Percentiles rank a stretch among this genome's conserved stretches.
Evolutionary conservation across 2,329 filamentous ascomycete species (phyloP).

Genomic region (Calonectria pauciramosa): DNA sequence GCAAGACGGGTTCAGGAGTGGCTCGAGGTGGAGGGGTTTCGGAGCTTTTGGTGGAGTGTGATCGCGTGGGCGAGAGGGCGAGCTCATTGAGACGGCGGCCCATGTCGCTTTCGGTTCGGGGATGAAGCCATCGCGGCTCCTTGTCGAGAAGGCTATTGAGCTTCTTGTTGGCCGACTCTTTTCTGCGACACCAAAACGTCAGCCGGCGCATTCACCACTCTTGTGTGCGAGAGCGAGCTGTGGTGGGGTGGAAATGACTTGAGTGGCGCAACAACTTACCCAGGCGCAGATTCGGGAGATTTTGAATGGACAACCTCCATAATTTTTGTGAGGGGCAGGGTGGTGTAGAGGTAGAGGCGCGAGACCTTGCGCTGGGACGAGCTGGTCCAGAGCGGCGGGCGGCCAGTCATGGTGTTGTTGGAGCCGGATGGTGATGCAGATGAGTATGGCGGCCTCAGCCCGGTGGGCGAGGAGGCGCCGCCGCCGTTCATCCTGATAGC

Average conservation of each 20-base stretch:
- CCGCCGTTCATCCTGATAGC: slow-evolving; percentile 20
- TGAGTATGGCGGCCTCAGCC: slow-evolving; percentile 29
- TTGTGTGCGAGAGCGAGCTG: neutral
- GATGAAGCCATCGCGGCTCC: slow-evolving; percentile 70
- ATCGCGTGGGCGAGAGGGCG: slow-evolving; percentile 53
- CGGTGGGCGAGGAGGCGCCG: slow-evolving; percentile 19
- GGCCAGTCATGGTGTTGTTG: slow-evolving; percentile 56
- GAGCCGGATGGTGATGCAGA: slow-evolving; percentile 47
- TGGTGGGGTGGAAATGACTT: neutral
- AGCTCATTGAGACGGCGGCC: slow-evolving; percentile 62
- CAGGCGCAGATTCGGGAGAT: slow-evolving; percentile 58
- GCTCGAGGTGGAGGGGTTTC: slow-evolving; percentile 27
- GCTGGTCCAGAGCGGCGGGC: slow-evolving; percentile 69
- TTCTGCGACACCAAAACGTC: slow-evolving; percentile 51
- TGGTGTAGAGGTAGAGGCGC: slow-evolving; percentile 70
- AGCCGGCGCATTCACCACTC: slow-evolving; percentile 17
- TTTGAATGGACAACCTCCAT: slow-evolving; percentile 60
- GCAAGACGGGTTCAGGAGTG: slow-evolving; percentile 33
- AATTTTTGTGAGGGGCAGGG: slow-evolving; percentile 65
- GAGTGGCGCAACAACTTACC: slow-evolving; percentile 52
- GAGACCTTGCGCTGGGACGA: slow-evolving; percentile 67
- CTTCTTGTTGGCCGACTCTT: slow-evolving; percentile 71
- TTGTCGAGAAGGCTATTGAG: slow-evolving; percentile 70
- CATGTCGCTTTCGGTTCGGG: slow-evolving; percentile 66
- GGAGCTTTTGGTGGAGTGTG: slow-evolving; percentile 37